phyloP scores from a whole-genome alignment of 306 rosid genomes.

The Prunus dulcis region DNA sequence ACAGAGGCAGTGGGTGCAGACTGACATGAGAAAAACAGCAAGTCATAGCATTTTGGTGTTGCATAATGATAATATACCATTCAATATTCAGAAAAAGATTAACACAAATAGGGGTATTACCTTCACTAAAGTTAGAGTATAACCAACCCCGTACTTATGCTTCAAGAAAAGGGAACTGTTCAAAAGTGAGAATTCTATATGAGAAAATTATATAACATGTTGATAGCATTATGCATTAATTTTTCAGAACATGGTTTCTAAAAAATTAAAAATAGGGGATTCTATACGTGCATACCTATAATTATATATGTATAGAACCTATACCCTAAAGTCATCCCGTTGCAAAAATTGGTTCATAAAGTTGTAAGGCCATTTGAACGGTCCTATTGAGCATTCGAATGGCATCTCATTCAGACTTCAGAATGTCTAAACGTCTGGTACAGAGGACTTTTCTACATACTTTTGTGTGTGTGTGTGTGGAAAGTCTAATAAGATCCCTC shows the following conservation, averaged over 20 bases:
- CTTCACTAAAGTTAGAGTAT: conserved; percentile 91
- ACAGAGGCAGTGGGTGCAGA: conserved; percentile 79
- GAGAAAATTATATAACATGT: background rate
- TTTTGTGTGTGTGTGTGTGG: background rate
- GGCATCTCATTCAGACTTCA: background rate
- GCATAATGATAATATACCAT: conserved; percentile 15
- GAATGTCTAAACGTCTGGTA: background rate
- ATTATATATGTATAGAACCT: background rate
- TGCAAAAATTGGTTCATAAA: background rate
- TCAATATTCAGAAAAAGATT: conserved; percentile 18
- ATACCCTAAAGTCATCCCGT: background rate
- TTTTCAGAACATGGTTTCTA: background rate
- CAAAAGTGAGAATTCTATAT: conserved; percentile 19
- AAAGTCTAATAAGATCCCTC: background rate
- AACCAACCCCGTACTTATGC: conserved; percentile 96
- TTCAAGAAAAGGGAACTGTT: conserved; percentile 91
- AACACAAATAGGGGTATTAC: conserved; percentile 37
- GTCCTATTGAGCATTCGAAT: background rate
- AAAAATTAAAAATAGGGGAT: background rate
- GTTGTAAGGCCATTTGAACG: background rate
- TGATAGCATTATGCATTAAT: background rate
- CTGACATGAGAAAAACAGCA: conserved; percentile 44
- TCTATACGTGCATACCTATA: background rate
- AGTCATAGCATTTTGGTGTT: conserved; percentile 21
- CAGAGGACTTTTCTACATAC: background rate